These are phyloP conservation scores for Aureobasidium sp. DNA, from an alignment of 2,329 filamentous ascomycete species.

Conservation along the genomic window DNA sequence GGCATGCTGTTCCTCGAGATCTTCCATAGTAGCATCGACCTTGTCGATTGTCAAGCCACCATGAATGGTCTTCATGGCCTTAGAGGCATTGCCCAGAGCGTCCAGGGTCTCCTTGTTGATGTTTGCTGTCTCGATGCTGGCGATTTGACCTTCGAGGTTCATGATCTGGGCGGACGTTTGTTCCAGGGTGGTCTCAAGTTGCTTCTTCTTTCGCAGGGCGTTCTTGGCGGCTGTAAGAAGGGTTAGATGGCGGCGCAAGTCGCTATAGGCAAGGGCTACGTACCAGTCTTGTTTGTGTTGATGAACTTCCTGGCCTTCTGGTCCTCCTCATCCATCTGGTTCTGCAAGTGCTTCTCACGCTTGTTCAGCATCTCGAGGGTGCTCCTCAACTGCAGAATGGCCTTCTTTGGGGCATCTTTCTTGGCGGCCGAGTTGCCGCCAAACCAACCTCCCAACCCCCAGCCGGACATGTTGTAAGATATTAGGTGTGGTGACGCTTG, in stretches of 20 bases:
- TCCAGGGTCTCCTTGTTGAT: slow-evolving; percentile 95
- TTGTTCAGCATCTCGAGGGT: slow-evolving; percentile 98
- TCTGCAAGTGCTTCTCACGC: slow-evolving; percentile 83
- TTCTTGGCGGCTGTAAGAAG: slow-evolving; percentile 70
- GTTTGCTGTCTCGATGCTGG: slow-evolving; percentile 94
- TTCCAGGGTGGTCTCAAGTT: slow-evolving; percentile 82
- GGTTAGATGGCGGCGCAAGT: slow-evolving; percentile 6
- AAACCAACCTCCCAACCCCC: slow-evolving; percentile 72
- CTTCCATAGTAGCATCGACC: slow-evolving; percentile 92
- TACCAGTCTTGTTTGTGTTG: slow-evolving; percentile 84
- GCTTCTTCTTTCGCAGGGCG: slow-evolving; percentile 89
- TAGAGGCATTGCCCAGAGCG: slow-evolving; percentile 85
- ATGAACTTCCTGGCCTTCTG: slow-evolving; percentile 82
- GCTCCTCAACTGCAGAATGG: slow-evolving; percentile 77
- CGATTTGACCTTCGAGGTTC: slow-evolving; percentile 91
- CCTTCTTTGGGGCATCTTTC: slow-evolving; percentile 94
- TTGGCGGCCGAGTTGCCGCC: slow-evolving; percentile 70
- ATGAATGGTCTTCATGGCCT: slow-evolving; percentile 91
- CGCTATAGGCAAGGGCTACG: slow-evolving; percentile 25
- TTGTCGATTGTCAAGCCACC: slow-evolving; percentile 85
- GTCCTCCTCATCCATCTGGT: slow-evolving; percentile 90
- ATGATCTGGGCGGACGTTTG: slow-evolving; percentile 85
- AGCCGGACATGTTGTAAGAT: slow-evolving; percentile 45
- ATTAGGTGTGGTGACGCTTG: background rate
- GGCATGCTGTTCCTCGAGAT: slow-evolving; percentile 82